Conservation (phyloP, 345 rosid genomes). For the Diplotaxis tenuifolia region DNA sequence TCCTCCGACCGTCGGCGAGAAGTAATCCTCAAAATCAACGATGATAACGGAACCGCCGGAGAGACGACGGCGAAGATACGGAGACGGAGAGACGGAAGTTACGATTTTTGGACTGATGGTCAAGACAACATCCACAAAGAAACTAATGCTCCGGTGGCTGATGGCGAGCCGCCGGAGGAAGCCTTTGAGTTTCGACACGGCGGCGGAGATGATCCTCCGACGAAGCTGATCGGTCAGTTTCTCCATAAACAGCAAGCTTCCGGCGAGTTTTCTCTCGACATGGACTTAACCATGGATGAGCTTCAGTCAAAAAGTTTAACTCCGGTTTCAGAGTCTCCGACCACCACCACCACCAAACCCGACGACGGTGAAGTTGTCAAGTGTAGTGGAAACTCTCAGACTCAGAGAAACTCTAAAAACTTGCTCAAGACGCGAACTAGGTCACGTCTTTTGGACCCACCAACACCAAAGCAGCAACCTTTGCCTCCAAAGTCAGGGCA, state of each 20-base stretch:
- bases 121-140: conserved; percentile 28
- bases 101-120: conserved; percentile 52
- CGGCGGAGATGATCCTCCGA: conserved; percentile 46
- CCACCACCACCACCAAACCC: no score
- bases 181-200: conserved; percentile 40
- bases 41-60: conserved; percentile 15
- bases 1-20: no score
- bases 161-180: conserved; percentile 11
- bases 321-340: conserved; percentile 36
- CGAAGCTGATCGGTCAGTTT: conserved; percentile 48
- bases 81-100: conserved; percentile 75
- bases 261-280: conserved; percentile 49
- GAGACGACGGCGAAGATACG: conserved; percentile 37
- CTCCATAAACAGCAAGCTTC: conserved; percentile 53
- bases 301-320: conserved; percentile 32
- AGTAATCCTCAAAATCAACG: conserved; percentile 41
- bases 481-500: conserved; percentile 28
- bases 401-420: conserved; percentile 32
- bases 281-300: conserved; percentile 51
- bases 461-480: conserved; percentile 32
- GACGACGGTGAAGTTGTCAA: conserved; percentile 39
- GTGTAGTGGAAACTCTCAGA: conserved; percentile 43
- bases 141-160: background rate
- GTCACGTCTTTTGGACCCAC: conserved; percentile 42
- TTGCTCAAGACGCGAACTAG: conserved; percentile 36